Evolutionary conservation across 2,329 filamentous ascomycete genomes (phyloP).

Genomic region (Colletotrichum sojae): DNA sequence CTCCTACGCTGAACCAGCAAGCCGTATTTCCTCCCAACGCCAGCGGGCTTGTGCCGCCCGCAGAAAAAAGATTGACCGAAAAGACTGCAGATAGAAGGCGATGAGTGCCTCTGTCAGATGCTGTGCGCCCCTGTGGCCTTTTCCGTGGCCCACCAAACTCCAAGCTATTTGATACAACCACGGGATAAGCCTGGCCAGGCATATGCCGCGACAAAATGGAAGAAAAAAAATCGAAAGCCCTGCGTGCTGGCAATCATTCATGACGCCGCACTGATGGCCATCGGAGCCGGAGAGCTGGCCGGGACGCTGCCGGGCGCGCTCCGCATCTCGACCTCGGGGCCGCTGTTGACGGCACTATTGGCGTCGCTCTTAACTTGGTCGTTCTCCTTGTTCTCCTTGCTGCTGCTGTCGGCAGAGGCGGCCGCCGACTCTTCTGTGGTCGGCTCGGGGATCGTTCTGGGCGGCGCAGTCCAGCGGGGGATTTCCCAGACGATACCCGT

Average conservation of each 20-base stretch:
- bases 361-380: constrained; percentile 64
- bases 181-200: not conserved
- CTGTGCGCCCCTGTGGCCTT: constrained; percentile 4
- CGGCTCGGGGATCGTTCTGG: constrained; percentile 66
- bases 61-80: constrained; percentile 4
- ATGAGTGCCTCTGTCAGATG: constrained; percentile 13
- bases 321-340: constrained; percentile 66
- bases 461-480: constrained; percentile 84
- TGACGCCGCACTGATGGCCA: constrained; percentile 62
- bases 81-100: constrained; percentile 14
- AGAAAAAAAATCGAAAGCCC: not conserved
- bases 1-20: constrained; percentile 29
- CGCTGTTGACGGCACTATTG: constrained; percentile 55
- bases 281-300: constrained; percentile 66
- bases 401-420: constrained; percentile 66
- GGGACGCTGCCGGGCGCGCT: constrained; percentile 64
- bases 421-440: constrained; percentile 61
- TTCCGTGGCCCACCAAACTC: constrained; percentile 32
- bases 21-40: constrained; percentile 32
- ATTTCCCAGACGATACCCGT: constrained; percentile 89
- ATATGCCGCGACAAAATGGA: not conserved
- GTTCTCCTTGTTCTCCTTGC: constrained; percentile 77
- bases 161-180: constrained; percentile 33
- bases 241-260: constrained; percentile 27
- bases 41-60: constrained; percentile 28